These are phyloP conservation scores for Domatiomyces globalis DNA, from an alignment of 2,329 filamentous ascomycete genomes.

Conservation along the genomic window DNA sequence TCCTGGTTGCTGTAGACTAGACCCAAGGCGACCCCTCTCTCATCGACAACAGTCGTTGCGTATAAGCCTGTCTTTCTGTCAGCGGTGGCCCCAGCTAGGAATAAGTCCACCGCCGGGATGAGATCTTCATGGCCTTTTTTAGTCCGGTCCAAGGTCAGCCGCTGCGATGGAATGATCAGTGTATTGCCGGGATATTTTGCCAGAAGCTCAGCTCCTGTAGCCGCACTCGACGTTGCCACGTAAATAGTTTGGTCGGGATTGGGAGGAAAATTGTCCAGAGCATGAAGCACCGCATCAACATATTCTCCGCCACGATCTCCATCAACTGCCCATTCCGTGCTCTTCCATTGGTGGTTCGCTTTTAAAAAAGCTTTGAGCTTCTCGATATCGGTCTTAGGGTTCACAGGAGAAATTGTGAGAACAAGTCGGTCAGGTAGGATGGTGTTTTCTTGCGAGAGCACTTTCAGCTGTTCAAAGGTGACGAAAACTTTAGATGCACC, in stretches of 20 bases:
- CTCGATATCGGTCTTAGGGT: slow-evolving; percentile 22
- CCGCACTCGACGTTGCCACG: slow-evolving; percentile 18
- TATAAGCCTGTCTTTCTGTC: slow-evolving; percentile 74
- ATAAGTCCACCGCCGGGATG: slow-evolving; percentile 54
- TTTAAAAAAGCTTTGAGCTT: slow-evolving; percentile 29
- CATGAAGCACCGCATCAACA: slow-evolving; percentile 28
- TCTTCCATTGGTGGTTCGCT: slow-evolving; percentile 20
- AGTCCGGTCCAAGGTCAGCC: slow-evolving; percentile 51
- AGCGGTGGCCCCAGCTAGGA: slow-evolving; percentile 62
- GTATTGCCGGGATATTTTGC: slow-evolving; percentile 22
- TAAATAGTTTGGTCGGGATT: slow-evolving; percentile 27
- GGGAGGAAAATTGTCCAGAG: slow-evolving; percentile 22
- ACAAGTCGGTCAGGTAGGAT: slow-evolving; percentile 44
- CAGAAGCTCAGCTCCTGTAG: slow-evolving; percentile 13
- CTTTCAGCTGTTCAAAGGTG: slow-evolving; percentile 50
- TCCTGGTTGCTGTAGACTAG: slow-evolving; percentile 89
- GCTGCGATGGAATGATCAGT: slow-evolving; percentile 53
- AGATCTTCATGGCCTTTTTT: slow-evolving; percentile 41
- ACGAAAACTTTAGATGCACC: slow-evolving; percentile 81
- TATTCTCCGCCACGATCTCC: slow-evolving; percentile 25
- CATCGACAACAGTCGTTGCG: slow-evolving; percentile 81
- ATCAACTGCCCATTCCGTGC: slow-evolving; percentile 18
- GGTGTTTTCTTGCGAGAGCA: slow-evolving; percentile 37
- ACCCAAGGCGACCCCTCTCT: slow-evolving; percentile 68
- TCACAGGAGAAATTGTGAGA: slow-evolving; percentile 33